Percentiles rank a stretch among this genome's conserved stretches.
These are phyloP conservation scores for Salix exigua DNA, from an alignment of 345 rosid genomes.

Conservation along the genomic window DNA sequence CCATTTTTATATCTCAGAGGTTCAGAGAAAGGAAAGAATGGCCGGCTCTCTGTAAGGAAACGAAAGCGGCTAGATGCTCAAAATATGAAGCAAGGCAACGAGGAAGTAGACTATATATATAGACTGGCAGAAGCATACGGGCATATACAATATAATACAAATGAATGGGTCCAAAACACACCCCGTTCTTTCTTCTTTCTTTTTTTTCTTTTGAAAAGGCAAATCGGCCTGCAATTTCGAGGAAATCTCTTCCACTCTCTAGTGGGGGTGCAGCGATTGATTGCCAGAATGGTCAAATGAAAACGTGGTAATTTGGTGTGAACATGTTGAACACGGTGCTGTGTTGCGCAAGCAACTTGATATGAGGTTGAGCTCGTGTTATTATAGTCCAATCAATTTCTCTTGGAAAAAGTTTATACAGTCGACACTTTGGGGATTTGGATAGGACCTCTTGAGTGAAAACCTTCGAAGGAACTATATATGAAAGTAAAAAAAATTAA, in stretches of 20 bases:
- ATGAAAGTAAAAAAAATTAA: neutral
- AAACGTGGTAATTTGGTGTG: conserved; percentile 1
- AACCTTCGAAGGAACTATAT: neutral
- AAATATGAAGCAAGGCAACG: neutral
- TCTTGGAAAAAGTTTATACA: neutral
- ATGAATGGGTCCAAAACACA: neutral
- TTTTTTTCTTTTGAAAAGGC: neutral
- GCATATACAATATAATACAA: neutral
- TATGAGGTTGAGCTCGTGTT: neutral
- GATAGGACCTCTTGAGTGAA: neutral
- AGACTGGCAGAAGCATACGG: neutral
- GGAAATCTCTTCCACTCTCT: neutral
- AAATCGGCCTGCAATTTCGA: neutral
- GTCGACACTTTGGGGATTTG: neutral
- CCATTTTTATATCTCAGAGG: conserved; percentile 39
- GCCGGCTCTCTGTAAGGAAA: too few species aligned
- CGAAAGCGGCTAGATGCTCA: too few species aligned
- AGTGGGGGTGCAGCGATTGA: neutral
- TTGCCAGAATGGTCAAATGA: neutral
- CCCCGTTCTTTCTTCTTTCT: neutral
- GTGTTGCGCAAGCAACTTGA: neutral
- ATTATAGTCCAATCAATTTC: neutral
- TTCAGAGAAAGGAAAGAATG: conserved; percentile 5
- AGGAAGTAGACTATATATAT: neutral
- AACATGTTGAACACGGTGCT: neutral